Evolutionary conservation across 257 asterid species (phyloP).

Genomic region (Solanum rostratum): DNA sequence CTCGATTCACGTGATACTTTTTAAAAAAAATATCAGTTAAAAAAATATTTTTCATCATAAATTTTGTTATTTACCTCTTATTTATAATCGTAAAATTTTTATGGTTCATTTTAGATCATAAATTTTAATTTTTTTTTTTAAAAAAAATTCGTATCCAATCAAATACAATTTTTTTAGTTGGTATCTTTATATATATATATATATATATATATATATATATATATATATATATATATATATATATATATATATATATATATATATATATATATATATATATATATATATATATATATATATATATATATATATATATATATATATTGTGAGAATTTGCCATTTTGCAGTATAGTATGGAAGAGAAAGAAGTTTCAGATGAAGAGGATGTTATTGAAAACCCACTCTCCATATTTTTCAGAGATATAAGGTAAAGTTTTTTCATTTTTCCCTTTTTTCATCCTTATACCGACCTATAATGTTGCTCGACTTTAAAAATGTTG

Average conservation of each 20-base stretch:
- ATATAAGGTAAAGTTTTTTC: conserved; percentile 16
- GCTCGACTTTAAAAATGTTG: neutral
- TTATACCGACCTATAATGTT: neutral
- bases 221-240: neutral
- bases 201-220: neutral
- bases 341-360: conserved; percentile 13
- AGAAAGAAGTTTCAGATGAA: conserved; percentile 10
- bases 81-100: neutral
- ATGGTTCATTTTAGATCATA: neutral
- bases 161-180: neutral
- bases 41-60: neutral
- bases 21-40: accelerated
- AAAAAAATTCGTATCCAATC: too few species aligned
- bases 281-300: neutral
- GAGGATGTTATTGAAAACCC: conserved; percentile 9
- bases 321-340: neutral
- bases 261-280: neutral
- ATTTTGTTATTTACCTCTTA: neutral
- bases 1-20: neutral
- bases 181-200: neutral
- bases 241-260: neutral
- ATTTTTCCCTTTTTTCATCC: neutral
- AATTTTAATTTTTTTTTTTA: neutral
- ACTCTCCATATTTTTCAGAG: conserved; percentile 24
- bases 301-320: neutral